Conservation (phyloP, 345 rosid genomes). For the Mangifera indica region DNA sequence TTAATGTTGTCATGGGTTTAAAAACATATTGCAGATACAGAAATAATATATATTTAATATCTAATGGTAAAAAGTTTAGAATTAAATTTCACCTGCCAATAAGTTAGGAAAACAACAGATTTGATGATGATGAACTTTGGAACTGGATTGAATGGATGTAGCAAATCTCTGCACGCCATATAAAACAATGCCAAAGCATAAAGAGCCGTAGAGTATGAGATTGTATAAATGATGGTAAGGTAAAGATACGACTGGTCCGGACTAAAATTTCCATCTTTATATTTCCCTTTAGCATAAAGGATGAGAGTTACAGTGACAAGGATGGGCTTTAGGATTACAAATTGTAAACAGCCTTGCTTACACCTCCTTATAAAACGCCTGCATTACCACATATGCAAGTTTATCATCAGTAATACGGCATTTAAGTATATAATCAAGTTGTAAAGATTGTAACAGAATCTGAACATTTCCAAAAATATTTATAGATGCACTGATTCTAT, state of each 20-base stretch:
- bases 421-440: neutral
- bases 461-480: too few relatives aligned
- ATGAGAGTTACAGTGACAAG: slow-evolving; percentile 83
- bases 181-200: slow-evolving; percentile 88
- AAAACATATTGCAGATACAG: neutral
- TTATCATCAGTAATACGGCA: slow-evolving; percentile 2
- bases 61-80: neutral
- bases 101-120: slow-evolving; percentile 93
- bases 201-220: slow-evolving; percentile 85
- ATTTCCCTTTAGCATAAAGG: slow-evolving; percentile 91
- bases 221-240: slow-evolving; percentile 85
- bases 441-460: neutral
- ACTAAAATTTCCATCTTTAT: slow-evolving; percentile 92
- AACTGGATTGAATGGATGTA: slow-evolving; percentile 97
- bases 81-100: slow-evolving; percentile 82
- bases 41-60: neutral
- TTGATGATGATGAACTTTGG: slow-evolving; percentile 92
- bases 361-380: slow-evolving; percentile 96
- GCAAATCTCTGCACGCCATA: slow-evolving; percentile 95
- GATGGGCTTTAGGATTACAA: slow-evolving; percentile 93
- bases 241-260: slow-evolving; percentile 86
- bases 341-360: slow-evolving; percentile 98
- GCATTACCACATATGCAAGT: slow-evolving; percentile 18
- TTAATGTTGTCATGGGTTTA: neutral
- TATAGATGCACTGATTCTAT: too few relatives aligned